These are phyloP conservation scores for Ochromonadaceae sp. DNA, from an alignment of 352 stramenopile genomes.

Conservation along the genomic window DNA sequence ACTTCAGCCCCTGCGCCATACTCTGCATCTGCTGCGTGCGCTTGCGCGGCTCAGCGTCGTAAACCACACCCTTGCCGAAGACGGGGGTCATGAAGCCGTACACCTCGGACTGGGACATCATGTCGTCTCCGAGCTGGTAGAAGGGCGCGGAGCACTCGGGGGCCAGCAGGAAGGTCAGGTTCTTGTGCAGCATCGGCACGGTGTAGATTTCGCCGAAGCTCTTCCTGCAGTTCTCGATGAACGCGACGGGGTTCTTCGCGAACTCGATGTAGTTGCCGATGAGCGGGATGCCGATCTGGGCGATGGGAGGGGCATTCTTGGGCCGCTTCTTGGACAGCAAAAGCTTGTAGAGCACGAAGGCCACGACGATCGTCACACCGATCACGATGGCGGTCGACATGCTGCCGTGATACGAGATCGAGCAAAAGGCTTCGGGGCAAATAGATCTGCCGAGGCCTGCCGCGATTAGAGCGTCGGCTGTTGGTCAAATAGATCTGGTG, in stretches of 20 bases:
- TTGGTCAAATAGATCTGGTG: no score
- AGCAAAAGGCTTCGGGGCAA: no score
- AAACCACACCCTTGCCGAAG: conserved; percentile 66
- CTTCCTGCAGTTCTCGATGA: conserved; percentile 50
- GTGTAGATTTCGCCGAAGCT: conserved; percentile 64
- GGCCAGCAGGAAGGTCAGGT: conserved; percentile 75
- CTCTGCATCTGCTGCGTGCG: conserved; percentile 71
- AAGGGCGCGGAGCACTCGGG: conserved; percentile 64
- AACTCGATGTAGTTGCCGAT: conserved; percentile 59
- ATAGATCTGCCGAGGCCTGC: no score
- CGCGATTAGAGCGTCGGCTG: no score
- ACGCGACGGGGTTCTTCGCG: conserved; percentile 52
- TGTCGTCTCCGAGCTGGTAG: conserved; percentile 65
- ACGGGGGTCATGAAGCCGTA: conserved; percentile 82
- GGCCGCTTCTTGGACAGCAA: conserved; percentile 22
- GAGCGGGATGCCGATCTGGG: conserved; percentile 41
- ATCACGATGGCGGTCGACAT: no score
- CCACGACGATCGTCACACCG: no score
- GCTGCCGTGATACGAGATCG: no score
- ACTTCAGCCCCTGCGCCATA: conserved; percentile 61
- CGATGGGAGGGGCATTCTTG: conserved; percentile 41
- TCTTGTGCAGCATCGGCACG: conserved; percentile 60
- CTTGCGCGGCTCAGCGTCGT: conserved; percentile 56
- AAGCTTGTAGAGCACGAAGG: no score
- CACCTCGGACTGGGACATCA: conserved; percentile 63